Conservation (phyloP, 2,329 filamentous ascomycete species). For the Aspergillus carbonarius region DNA sequence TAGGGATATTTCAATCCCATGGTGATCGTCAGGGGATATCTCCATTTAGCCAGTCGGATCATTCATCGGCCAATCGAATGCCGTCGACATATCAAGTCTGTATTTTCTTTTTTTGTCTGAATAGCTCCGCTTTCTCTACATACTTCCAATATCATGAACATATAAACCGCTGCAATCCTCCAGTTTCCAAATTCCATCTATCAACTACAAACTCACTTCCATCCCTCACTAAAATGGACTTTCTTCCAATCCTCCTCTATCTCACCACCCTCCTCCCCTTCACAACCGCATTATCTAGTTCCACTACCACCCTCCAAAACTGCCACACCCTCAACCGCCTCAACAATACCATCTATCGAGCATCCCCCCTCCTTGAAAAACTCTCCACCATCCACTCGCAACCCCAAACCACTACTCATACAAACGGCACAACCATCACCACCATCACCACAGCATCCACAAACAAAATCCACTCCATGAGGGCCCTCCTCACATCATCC, state of each 20-base stretch:
- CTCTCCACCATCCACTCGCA: not conserved
- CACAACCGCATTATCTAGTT: not conserved
- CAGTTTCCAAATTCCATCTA: no score
- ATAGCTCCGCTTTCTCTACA: no score
- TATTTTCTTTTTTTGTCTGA: not conserved
- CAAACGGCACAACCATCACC: not conserved
- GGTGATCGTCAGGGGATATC: constrained; percentile 2
- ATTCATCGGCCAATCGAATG: not conserved
- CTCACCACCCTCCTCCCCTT: not conserved
- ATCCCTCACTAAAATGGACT: not conserved
- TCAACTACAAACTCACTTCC: not conserved
- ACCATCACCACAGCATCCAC: not conserved
- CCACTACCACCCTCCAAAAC: not conserved
- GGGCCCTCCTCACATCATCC: not conserved
- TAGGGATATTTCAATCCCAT: not conserved
- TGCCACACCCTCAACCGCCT: constrained; percentile 10
- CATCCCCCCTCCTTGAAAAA: constrained; percentile 7
- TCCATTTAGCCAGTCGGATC: not conserved
- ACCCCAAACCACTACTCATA: not conserved
- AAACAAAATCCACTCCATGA: not conserved
- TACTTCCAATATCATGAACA: no score
- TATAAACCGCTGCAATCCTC: no score
- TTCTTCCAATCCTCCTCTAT: not conserved
- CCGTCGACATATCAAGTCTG: not conserved
- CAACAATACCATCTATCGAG: constrained; percentile 5